Evolutionary conservation across 2,329 filamentous ascomycete species (phyloP), one percentile per base, ranked within the genome.

Genomic region (Bisporella sp.): DNA sequence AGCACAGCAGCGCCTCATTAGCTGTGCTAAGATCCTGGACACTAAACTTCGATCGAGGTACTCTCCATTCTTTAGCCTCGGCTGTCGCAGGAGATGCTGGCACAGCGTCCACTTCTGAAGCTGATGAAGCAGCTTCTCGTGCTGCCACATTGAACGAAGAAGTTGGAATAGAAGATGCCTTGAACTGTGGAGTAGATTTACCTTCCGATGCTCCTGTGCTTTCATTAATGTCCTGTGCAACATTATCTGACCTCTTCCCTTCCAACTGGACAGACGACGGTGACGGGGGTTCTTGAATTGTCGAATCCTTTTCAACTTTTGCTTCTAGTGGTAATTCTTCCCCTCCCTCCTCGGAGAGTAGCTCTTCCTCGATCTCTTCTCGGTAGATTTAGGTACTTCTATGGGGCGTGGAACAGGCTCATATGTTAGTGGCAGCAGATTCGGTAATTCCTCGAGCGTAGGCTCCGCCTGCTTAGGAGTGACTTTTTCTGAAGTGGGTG

Each of bases 41-140:
- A 42, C 58, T 61, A 32, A 62, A 61, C 30, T 62, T 63, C 8
- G 61, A 64, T 31, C 54, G 54, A 11, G 62, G 58, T 41, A 62
- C 45, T 28, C 59, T 61, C 57, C 47, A 54, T 8, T 53, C 51
- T 39, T 47, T 50, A 28, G 48, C 35, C 37, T 54, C 48, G 12
- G 31, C 28, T 37, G 50, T 54, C n/a, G 39, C 21, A 12, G 51
- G 48, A 13, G 52, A 50, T 31, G 43, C 37, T 44, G 41, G 43
- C 7, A 33, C 5, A 32, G 42, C 9, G 28, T 12, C 7, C 29
- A 30, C 30, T 33, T 53, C 33, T 41, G 45, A 6, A 12, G 13
- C 32, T 3, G 31, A 30, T 9, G 11, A n/a, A 37, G 31, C 13
- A 13, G 33, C 13, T 11, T 46, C 30, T 7, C 21, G 8, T 9